These are phyloP conservation scores for Solanum habrochaites DNA, from an alignment of 257 asterid genomes.

Conservation along the genomic window DNA sequence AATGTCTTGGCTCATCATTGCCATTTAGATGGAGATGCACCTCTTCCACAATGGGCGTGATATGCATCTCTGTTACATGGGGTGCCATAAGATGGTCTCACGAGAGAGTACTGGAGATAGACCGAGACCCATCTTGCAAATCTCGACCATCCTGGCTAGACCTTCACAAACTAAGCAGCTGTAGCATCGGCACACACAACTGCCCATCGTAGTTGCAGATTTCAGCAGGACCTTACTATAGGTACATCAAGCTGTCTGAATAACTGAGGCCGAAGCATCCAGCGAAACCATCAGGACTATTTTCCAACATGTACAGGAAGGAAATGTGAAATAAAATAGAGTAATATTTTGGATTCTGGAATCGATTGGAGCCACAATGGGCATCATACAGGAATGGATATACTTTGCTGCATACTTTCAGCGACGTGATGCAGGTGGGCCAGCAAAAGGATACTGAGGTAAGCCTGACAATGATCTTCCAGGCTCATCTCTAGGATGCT, in stretches of 20 bases:
- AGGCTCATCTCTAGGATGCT: constrained; percentile 6
- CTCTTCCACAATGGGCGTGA: not conserved
- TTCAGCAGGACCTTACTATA: not conserved
- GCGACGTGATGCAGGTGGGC: constrained; percentile 31
- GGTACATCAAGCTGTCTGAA: not conserved
- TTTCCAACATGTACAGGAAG: not conserved
- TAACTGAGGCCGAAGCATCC: not conserved
- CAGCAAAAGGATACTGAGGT: constrained; percentile 51
- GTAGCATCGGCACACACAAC: not conserved
- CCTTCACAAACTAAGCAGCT: not conserved
- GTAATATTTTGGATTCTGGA: not conserved
- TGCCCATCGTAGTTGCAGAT: not conserved
- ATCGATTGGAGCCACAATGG: not conserved
- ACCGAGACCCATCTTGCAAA: not conserved
- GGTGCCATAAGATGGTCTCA: not conserved
- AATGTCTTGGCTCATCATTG: not conserved
- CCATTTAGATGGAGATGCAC: not conserved
- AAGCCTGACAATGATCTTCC: constrained; percentile 30
- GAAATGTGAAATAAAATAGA: not conserved
- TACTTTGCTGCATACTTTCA: constrained; percentile 2
- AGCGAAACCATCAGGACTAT: not conserved
- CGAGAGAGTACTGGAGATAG: not conserved
- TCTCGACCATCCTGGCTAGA: not conserved
- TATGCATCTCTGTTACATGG: not conserved
- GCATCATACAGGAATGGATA: not conserved